A percentile compares a stretch with the other conserved stretches of the same genome.
Conservation (phyloP, 768 basidiomycete species). For the Antrodiella citrinella region DNA sequence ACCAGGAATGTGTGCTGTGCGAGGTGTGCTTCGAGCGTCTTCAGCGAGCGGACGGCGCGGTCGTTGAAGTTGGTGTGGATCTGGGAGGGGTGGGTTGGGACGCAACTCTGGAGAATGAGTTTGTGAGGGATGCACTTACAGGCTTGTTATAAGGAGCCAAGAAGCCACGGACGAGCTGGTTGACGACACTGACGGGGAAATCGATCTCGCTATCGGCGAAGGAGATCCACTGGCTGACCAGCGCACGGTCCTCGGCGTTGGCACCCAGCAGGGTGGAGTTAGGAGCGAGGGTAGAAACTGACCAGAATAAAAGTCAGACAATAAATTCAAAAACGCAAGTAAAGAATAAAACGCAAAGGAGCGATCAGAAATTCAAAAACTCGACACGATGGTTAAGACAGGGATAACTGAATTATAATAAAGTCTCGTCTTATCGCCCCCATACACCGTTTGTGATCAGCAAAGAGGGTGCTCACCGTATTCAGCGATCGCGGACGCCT, state of each 20-base stretch:
- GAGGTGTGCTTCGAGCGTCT: conserved; percentile 69
- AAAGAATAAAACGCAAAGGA: conserved; percentile 5
- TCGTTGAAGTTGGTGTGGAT: conserved; percentile 49
- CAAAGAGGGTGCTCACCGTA: conserved; percentile 61
- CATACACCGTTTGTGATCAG: conserved; percentile 8
- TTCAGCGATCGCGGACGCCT: conserved; percentile 73
- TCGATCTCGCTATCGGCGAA: conserved; percentile 64
- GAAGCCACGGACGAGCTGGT: conserved; percentile 34
- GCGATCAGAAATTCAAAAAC: conserved; percentile 24
- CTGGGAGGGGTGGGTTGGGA: too few relatives aligned
- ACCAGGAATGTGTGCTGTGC: conserved; percentile 81
- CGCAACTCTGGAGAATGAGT: not conserved
- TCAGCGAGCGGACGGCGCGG: conserved; percentile 47
- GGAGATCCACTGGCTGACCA: conserved; percentile 81
- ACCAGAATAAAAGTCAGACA: conserved; percentile 12
- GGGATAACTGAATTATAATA: conserved; percentile 13
- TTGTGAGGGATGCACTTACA: conserved; percentile 44
- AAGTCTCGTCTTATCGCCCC: conserved; percentile 18
- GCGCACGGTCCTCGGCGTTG: conserved; percentile 55
- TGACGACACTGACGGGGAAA: conserved; percentile 27
- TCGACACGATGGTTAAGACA: conserved; percentile 27
- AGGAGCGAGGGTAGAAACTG: conserved; percentile 72
- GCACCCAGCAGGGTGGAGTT: conserved; percentile 73
- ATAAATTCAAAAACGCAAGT: not conserved
- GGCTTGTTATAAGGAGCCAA: conserved; percentile 76